phyloP scores from a whole-genome alignment of 106 monocot genomes.

The Platanthera zijinensis region DNA sequence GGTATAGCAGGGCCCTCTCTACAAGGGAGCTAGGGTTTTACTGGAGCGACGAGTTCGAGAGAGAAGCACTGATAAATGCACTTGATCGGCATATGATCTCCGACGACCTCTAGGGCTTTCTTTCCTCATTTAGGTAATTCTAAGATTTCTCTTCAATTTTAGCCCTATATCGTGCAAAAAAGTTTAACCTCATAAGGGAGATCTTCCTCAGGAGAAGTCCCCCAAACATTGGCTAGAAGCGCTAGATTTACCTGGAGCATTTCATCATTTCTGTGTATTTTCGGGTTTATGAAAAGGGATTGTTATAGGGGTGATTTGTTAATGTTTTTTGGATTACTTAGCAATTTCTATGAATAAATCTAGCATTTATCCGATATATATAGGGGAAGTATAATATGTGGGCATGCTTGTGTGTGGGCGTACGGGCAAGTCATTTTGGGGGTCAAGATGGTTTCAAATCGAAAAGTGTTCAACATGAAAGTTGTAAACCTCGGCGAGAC shows the following conservation, averaged over 20 bases:
- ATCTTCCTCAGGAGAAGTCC: no score
- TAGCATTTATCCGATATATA: neutral
- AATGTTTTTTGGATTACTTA: neutral
- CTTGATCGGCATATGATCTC: neutral
- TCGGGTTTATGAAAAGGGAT: neutral
- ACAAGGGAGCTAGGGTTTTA: neutral
- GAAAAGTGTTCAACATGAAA: no score
- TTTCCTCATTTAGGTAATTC: constrained; percentile 1
- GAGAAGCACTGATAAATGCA: neutral
- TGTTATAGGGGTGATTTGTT: neutral
- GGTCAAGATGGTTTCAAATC: no score
- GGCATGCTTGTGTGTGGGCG: no score
- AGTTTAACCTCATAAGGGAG: no score
- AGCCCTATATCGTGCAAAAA: no score
- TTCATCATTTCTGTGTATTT: neutral
- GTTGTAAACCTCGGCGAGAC: no score
- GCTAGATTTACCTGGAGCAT: neutral
- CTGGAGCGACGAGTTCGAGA: neutral
- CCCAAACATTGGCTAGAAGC: neutral
- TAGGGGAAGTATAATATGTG: no score
- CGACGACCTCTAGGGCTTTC: neutral
- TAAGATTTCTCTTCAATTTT: neutral
- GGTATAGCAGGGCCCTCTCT: neutral
- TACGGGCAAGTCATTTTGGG: no score
- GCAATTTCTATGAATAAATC: neutral